phyloP scores from a whole-genome alignment of 176 grass and related monocot genomes.

The Cymbopogon citratus region DNA sequence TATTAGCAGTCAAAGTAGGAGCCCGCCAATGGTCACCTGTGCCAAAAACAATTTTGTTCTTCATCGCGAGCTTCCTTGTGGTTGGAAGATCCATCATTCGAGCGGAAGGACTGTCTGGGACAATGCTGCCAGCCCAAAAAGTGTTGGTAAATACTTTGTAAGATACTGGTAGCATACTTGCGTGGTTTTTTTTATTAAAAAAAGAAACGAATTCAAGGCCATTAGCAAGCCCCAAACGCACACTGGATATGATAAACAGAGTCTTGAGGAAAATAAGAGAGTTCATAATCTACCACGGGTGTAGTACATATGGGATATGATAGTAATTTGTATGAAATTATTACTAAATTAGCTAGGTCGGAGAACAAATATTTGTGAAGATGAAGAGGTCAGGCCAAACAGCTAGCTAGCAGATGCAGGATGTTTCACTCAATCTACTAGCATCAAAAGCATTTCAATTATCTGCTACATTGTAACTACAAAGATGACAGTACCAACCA shows the following conservation, averaged over 20 bases:
- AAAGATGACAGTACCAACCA: not conserved
- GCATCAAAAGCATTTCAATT: not conserved
- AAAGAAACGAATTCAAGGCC: not conserved
- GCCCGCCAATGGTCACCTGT: slow-evolving; percentile 82
- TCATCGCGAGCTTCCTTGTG: slow-evolving; percentile 68
- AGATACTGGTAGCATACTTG: not conserved
- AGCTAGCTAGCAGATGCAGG: not conserved
- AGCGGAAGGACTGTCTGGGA: slow-evolving; percentile 68
- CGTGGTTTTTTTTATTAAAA: not conserved
- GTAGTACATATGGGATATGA: not conserved
- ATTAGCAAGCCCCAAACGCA: not conserved
- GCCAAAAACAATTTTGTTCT: slow-evolving; percentile 84
- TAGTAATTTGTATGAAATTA: not conserved
- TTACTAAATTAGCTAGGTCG: not conserved
- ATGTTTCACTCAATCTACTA: not conserved
- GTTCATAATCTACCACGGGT: not conserved
- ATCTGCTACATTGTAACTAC: not conserved
- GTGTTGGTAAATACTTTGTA: not conserved
- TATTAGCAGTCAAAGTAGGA: slow-evolving; percentile 85
- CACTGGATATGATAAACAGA: not conserved
- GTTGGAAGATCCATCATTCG: slow-evolving; percentile 73
- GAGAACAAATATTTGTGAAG: not conserved
- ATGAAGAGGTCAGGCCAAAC: not conserved
- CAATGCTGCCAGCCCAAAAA: slow-evolving; percentile 43
- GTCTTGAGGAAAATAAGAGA: not conserved